These are phyloP conservation scores for Bryum argenteum DNA, from an alignment of 225 moss, liverwort and hornwort species.

Conservation along the genomic window DNA sequence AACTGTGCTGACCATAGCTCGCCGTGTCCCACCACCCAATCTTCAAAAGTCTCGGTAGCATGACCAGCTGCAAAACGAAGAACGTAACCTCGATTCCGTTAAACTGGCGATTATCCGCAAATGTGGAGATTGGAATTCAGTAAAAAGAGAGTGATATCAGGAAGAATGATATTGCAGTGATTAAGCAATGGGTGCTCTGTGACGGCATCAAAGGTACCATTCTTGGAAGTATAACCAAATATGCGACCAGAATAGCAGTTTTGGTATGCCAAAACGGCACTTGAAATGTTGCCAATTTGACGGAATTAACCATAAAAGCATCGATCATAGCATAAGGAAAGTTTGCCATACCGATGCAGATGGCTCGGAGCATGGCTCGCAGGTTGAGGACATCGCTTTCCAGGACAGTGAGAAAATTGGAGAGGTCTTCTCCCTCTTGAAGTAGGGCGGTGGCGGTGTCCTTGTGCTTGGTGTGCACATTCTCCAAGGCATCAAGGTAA, in stretches of 20 bases:
- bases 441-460: slow-evolving; percentile 54
- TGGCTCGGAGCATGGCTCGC: slow-evolving; percentile 77
- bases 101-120: no score
- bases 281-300: no score
- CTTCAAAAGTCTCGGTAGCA: slow-evolving; percentile 68
- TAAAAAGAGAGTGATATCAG: no score
- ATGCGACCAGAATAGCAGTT: no score
- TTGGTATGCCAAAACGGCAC: no score
- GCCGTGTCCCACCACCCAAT: slow-evolving; percentile 78
- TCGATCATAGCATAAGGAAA: no score
- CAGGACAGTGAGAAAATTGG: slow-evolving; percentile 47
- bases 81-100: slow-evolving; percentile 8
- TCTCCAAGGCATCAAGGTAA: slow-evolving; percentile 54
- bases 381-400: slow-evolving; percentile 62
- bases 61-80: slow-evolving; percentile 66
- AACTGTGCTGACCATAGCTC: slow-evolving; percentile 84
- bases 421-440: slow-evolving; percentile 58
- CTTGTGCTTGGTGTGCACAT: slow-evolving; percentile 58
- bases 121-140: no score
- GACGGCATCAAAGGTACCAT: no score
- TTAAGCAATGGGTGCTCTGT: no score
- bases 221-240: no score
- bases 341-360: slow-evolving; percentile 56
- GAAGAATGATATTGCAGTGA: no score
- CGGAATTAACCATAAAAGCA: no score